Conservation (phyloP, 352 stramenopile genomes). For the Phytophthora megakarya region DNA sequence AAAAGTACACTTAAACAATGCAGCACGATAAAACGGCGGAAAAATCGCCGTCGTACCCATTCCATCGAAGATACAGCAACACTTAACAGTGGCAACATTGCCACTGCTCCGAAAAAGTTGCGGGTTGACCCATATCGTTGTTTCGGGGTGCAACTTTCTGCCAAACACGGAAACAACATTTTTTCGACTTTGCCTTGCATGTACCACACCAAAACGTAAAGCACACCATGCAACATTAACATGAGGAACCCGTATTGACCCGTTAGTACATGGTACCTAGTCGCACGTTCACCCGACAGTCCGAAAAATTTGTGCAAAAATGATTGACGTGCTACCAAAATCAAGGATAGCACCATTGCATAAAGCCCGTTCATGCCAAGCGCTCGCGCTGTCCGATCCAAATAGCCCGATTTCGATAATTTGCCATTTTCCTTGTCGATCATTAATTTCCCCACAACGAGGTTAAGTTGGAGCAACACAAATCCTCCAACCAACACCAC, state of each 20-base stretch:
- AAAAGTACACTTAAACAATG: constrained; percentile 60
- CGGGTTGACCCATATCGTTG: constrained; percentile 55
- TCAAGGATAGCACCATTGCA: constrained; percentile 55
- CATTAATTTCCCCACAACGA: constrained; percentile 65
- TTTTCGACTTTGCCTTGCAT: constrained; percentile 51
- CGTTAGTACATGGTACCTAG: constrained; percentile 66
- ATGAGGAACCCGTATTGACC: constrained; percentile 56
- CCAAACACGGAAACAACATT: constrained; percentile 64
- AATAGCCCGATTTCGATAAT: constrained; percentile 58
- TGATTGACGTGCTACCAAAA: constrained; percentile 65
- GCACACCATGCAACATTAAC: constrained; percentile 52
- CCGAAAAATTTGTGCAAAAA: constrained; percentile 67
- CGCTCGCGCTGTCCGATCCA: constrained; percentile 52
- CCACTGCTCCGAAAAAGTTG: constrained; percentile 69
- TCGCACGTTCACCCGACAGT: constrained; percentile 61
- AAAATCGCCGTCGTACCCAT: constrained; percentile 52
- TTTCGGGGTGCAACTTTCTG: constrained; percentile 41
- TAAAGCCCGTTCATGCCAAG: constrained; percentile 79
- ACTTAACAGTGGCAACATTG: constrained; percentile 45
- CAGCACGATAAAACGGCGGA: constrained; percentile 57
- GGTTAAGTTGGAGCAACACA: constrained; percentile 60
- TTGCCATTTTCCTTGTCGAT: constrained; percentile 71
- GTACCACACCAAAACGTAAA: constrained; percentile 65
- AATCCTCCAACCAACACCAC: constrained; percentile 48
- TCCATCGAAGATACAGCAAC: constrained; percentile 57